Evolutionary conservation across 768 basidiomycete species (phyloP).

Genomic region (Mycena crocata): DNA sequence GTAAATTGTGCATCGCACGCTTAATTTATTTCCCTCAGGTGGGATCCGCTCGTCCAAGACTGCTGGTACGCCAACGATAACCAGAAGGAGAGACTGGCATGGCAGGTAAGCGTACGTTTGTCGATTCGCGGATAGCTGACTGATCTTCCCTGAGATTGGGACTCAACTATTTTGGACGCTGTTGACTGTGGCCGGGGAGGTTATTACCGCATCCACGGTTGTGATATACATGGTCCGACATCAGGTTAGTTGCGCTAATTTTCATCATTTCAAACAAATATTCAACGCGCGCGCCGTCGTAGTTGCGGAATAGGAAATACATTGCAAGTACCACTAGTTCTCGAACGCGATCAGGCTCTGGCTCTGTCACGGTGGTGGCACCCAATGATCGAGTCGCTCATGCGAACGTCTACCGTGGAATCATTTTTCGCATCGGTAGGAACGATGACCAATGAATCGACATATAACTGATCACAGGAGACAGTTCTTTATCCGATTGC

Average conservation of each 20-base stretch:
- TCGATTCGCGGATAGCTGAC: background rate
- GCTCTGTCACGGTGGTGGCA: background rate
- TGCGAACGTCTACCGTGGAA: constrained; percentile 19
- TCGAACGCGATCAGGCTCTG: background rate
- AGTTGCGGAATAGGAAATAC: background rate
- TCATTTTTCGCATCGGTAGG: constrained; percentile 35
- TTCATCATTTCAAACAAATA: constrained; percentile 5
- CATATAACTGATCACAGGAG: background rate
- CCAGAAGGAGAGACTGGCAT: constrained; percentile 28
- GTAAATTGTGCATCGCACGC: background rate
- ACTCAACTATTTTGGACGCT: constrained; percentile 36
- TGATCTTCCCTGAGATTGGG: constrained; percentile 20
- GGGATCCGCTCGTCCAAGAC: constrained; percentile 36
- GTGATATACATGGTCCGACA: constrained; percentile 30
- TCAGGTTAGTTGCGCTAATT: constrained; percentile 31
- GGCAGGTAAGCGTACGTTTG: constrained; percentile 29
- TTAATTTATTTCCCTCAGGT: constrained; percentile 15
- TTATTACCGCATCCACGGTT: constrained; percentile 18
- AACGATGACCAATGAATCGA: background rate
- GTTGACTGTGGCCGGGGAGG: constrained; percentile 29
- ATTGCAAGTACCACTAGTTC: background rate
- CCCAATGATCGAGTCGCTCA: constrained; percentile 3
- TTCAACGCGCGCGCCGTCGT: background rate
- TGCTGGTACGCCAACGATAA: constrained; percentile 39
- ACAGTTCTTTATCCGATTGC: constrained; percentile 31